Evolutionary conservation across 116 monocot species (phyloP), one percentile per base, ranked within the genome.

Genomic region (Posidonia oceanica): DNA sequence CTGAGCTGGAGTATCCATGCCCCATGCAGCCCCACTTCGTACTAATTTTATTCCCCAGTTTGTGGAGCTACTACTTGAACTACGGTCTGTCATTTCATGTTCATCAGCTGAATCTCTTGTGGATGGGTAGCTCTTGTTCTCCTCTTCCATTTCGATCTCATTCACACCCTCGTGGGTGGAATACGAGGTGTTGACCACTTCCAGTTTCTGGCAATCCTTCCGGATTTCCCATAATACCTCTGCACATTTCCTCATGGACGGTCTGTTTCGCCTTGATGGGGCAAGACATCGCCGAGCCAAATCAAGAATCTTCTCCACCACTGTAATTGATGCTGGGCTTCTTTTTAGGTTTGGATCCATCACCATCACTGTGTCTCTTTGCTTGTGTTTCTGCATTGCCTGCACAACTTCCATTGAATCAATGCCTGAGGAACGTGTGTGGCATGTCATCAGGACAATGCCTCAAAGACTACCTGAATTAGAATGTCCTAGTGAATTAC

Each of bases 291-390:
- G 54, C 11, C 5, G 54, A 10, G 87, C 85, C 71, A 89, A 74
- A 56, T 21, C 74, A 69, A 94, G 64, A 39, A 78, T 55, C 22
- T 38, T 67, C 40, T 73, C 72, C 41, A 77, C 82, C 37, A 64
- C 85, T 66, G 21, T 52, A 0, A 87, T 62, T 21, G 94, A 51
- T 37, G 83, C 87, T 14, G 81, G 87, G 55, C 29, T 85, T 74
- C 94, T 68, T 59, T 76, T 66, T 64, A 89, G 61, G 76, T 77
- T 80, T 21, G 84, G 77, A 66, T 94, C 90, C 87, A 94, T 89
- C 53, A 78, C 85, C 72, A 85, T 66, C 63, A 83, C 90, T 18
- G 69, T 73, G 14, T 83, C 81, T 22, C 89, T 90, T 70, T 75
- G 79, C 22, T 63, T 81, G 69, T 61, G 77, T 72, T 60, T 81